Base-by-base conservation (phyloP, 2,329 filamentous ascomycete species). In the Whalleya microplaca region DNA sequence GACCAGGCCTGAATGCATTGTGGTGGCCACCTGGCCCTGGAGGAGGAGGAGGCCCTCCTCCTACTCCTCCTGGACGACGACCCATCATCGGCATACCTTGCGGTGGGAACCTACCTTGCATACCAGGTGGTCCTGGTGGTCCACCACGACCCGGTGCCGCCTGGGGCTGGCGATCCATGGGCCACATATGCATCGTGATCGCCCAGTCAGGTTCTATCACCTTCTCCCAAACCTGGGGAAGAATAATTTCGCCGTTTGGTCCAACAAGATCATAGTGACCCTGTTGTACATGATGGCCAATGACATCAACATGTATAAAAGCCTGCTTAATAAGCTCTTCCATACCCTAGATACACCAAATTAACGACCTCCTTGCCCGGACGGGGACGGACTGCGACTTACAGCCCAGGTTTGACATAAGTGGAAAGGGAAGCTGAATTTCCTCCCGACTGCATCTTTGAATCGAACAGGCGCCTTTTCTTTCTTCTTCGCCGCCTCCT, bases 361-460 rank as follows among this genome's bases (percentile, higher is more conserved):
- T 55, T 29, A 59, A 52, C 21, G 51, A 3, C 47, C 21, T 46
- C 6, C 6, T 49, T 27, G 21, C 10, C 10, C 29, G 14, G 9
- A 21, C 23, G 48, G 20, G 16, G 9, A 20, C 7, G 29, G 16
- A 18, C 27, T 7, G 23, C 18, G 23, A 82, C 85, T 71, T 84
- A 93, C 90, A 78, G 81, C 78, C 92, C 92, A 96, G 2, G 88
- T 95, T 68, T 87, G 85, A 73, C 92, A 96, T 27, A 96, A 73
- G 61, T 93, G 85, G 75, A 88, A 96, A 1, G 93, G 93, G 69
- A 97, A 96, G 74, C 86, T 95, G 72, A 96, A 97, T 73, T 96
- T 96, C 64, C 93, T 84, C 29, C 91, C 91, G 16, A 97, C 86
- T 0, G 92, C 92, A 71, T 97, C 93, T 75, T 96, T 96, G 77